Evolutionary conservation across 768 basidiomycete species (phyloP).

Genomic region (Thelephora ganbajun): DNA sequence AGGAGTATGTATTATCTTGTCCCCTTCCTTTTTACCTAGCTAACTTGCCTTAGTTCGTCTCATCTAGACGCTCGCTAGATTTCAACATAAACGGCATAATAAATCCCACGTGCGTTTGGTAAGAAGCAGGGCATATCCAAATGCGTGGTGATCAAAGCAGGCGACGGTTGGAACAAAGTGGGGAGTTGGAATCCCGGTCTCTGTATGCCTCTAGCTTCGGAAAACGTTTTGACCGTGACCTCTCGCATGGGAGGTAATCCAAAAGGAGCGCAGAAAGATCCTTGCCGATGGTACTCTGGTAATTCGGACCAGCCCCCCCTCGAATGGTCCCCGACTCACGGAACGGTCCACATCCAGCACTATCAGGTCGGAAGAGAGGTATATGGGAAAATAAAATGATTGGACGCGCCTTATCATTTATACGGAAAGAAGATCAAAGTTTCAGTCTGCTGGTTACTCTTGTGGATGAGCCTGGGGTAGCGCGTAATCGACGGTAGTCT

Average conservation of each 20-base stretch:
- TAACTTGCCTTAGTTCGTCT: no score
- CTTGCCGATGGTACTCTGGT: conserved; percentile 72
- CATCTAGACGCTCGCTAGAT: no score
- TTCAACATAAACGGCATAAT: conserved; percentile 38
- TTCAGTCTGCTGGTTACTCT: no score
- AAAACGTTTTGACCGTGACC: conserved; percentile 82
- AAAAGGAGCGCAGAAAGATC: conserved; percentile 67
- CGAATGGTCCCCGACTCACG: conserved; percentile 62
- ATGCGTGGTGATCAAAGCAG: conserved; percentile 25
- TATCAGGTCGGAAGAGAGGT: conserved; percentile 64
- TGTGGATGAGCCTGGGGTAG: conserved; percentile 30
- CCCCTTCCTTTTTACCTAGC: no score
- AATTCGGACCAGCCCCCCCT: conserved; percentile 67
- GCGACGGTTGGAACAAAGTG: conserved; percentile 38
- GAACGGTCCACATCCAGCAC: conserved; percentile 61
- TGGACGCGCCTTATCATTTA: conserved; percentile 21
- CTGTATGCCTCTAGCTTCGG: conserved; percentile 55
- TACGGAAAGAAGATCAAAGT: conserved; percentile 33
- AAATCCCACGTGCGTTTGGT: conserved; percentile 56
- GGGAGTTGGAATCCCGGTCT: conserved; percentile 79
- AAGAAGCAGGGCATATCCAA: conserved; percentile 62
- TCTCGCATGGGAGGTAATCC: conserved; percentile 49
- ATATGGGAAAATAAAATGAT: conserved; percentile 78
- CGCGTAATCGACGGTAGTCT: conserved; percentile 56
- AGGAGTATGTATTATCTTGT: no score